phyloP scores from a whole-genome alignment of 139 green algal genomes.

The Spirogloea muscicola region DNA sequence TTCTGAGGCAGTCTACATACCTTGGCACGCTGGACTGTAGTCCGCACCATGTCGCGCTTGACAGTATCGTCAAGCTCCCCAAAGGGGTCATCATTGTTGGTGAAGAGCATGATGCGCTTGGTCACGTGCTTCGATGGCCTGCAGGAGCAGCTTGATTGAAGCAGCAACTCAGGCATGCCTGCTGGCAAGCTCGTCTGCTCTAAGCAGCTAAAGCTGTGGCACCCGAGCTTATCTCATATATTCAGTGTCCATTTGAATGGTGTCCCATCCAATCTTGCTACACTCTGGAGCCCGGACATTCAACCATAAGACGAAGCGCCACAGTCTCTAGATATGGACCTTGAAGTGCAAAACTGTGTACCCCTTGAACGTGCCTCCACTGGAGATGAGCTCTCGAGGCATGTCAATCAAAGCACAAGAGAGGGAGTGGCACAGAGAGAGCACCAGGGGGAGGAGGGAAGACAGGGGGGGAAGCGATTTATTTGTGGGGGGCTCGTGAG shows the following conservation, averaged over 20 bases:
- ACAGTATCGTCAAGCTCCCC: not conserved
- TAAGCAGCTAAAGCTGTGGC: not conserved
- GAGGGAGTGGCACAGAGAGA: no score
- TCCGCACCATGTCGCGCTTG: slow-evolving; percentile 14
- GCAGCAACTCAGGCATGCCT: no score
- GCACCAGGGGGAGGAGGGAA: not conserved
- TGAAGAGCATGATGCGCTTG: slow-evolving; percentile 39
- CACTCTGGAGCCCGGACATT: not conserved
- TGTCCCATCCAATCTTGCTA: not conserved
- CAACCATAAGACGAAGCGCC: not conserved
- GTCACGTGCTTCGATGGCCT: slow-evolving; percentile 7
- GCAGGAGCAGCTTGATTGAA: not conserved
- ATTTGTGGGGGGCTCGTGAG: no score
- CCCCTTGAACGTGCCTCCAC: not conserved
- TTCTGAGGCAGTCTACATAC: no score
- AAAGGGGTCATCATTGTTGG: slow-evolving; percentile 44
- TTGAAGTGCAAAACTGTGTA: not conserved
- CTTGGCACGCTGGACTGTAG: slow-evolving; percentile 17
- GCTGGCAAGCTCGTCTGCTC: slow-evolving; percentile 12
- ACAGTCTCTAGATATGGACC: not conserved
- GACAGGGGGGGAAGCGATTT: not conserved
- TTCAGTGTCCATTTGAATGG: not conserved
- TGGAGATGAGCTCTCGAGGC: not conserved
- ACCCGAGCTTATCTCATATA: not conserved
- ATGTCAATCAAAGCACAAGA: not conserved